Evolutionary conservation across 2,329 filamentous ascomycete species (phyloP).

Genomic region (Ceratocystis destructans): DNA sequence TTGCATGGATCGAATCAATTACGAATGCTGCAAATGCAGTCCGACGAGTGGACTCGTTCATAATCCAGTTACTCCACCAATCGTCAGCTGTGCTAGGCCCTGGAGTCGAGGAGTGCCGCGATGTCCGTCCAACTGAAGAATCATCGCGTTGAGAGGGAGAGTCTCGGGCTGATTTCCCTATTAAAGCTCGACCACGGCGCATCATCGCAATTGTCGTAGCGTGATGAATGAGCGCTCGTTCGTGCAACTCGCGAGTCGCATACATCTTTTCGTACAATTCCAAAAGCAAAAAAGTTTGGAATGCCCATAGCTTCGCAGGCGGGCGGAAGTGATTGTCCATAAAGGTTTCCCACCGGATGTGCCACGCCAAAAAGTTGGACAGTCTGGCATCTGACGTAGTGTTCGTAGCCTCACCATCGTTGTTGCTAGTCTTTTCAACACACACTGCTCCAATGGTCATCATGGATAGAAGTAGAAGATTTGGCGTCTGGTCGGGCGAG

Average conservation of each 20-base stretch:
- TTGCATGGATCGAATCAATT: slow-evolving; percentile 89
- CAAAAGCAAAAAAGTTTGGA: slow-evolving; percentile 76
- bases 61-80: slow-evolving; percentile 95
- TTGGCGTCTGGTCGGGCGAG: slow-evolving; percentile 71
- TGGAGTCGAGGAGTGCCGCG: slow-evolving; percentile 47
- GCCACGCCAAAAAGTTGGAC: slow-evolving; percentile 81
- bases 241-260: slow-evolving; percentile 78
- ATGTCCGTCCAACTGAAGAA: slow-evolving; percentile 34
- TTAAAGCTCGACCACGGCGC: slow-evolving; percentile 81
- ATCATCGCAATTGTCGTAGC: slow-evolving; percentile 91
- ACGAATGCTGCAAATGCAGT: slow-evolving; percentile 90
- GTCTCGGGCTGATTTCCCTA: slow-evolving; percentile 69
- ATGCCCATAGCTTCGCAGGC: slow-evolving; percentile 89
- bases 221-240: slow-evolving; percentile 91
- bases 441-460: slow-evolving; percentile 88
- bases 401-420: slow-evolving; percentile 51
- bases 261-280: slow-evolving; percentile 98
- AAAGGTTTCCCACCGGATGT: slow-evolving; percentile 92
- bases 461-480: slow-evolving; percentile 70
- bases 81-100: slow-evolving; percentile 61
- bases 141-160: slow-evolving; percentile 62
- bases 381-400: slow-evolving; percentile 54
- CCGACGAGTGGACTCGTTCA: slow-evolving; percentile 75
- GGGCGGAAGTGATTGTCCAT: slow-evolving; percentile 81
- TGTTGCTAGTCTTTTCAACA: slow-evolving; percentile 66